phyloP scores from a whole-genome alignment of 148 eudicot species.

The Rhododendron williamsianum region DNA sequence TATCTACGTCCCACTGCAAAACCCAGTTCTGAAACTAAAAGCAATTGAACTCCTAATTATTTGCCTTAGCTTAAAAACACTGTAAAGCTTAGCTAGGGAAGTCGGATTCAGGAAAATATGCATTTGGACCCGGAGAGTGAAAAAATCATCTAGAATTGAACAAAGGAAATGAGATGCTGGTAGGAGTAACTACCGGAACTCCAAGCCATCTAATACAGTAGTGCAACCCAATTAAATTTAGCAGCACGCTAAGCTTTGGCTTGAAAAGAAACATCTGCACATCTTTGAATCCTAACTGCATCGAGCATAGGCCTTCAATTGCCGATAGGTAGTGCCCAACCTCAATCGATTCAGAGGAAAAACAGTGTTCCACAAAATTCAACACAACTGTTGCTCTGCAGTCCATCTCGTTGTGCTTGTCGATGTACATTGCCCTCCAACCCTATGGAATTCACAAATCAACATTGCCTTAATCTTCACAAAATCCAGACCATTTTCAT shows the following conservation, averaged over 20 bases:
- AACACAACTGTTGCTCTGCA: constrained; percentile 33
- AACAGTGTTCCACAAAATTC: constrained; percentile 45
- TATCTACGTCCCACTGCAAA: neutral
- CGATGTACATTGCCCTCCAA: constrained; percentile 57
- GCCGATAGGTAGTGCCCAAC: constrained; percentile 66
- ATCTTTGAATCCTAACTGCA: constrained; percentile 62
- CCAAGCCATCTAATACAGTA: constrained; percentile 69
- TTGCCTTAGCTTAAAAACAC: neutral
- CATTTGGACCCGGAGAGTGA: neutral
- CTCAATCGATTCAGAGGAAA: constrained; percentile 55
- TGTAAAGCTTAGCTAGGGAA: neutral
- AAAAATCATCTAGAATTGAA: neutral
- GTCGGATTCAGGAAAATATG: neutral
- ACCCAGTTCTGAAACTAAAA: neutral
- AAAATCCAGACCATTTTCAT: neutral
- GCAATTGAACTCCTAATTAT: neutral
- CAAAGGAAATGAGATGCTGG: neutral
- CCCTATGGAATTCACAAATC: constrained; percentile 24
- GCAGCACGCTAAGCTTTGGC: constrained; percentile 48
- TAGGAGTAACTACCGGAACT: constrained; percentile 48
- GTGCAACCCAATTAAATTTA: constrained; percentile 77
- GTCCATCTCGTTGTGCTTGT: constrained; percentile 58
- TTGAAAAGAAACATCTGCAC: constrained; percentile 62
- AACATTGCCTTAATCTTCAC: neutral
- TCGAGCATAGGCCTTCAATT: constrained; percentile 39